phyloP scores from a whole-genome alignment of 768 basidiomycete species.

The Tubosaeta brunneosetosa region DNA sequence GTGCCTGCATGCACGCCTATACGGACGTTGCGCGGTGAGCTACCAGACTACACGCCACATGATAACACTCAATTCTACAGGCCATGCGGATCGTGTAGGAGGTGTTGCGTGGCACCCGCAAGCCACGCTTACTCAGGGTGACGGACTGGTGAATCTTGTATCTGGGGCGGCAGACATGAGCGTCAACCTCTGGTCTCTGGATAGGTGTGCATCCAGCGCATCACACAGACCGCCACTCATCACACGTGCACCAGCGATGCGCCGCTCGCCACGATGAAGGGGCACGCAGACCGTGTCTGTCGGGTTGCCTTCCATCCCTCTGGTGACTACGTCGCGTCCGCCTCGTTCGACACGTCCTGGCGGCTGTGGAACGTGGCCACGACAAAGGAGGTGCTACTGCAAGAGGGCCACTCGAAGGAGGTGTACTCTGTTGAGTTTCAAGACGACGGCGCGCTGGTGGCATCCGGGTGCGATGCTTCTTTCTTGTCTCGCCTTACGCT shows the following conservation, averaged over 20 bases:
- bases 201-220: slow-evolving; percentile 47
- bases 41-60: not conserved
- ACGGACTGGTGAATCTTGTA: slow-evolving; percentile 72
- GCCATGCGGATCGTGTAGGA: slow-evolving; percentile 86
- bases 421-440: slow-evolving; percentile 97
- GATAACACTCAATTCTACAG: slow-evolving; percentile 34
- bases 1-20: slow-evolving; percentile 85
- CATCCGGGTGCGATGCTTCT: slow-evolving; percentile 65
- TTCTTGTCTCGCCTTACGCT: not conserved
- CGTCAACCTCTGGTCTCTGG: slow-evolving; percentile 86
- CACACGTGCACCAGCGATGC: slow-evolving; percentile 53
- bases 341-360: slow-evolving; percentile 98
- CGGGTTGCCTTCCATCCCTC: slow-evolving; percentile 96
- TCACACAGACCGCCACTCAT: slow-evolving; percentile 3
- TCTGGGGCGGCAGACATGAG: slow-evolving; percentile 87
- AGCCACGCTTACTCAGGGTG: slow-evolving; percentile 69
- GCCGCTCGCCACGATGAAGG: slow-evolving; percentile 80
- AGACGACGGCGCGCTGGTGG: slow-evolving; percentile 86
- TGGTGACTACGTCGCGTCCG: slow-evolving; percentile 88
- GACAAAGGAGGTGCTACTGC: slow-evolving; percentile 75
- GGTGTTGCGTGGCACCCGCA: slow-evolving; percentile 98
- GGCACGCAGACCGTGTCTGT: slow-evolving; percentile 88
- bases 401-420: slow-evolving; percentile 97
- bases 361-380: slow-evolving; percentile 90
- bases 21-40: slow-evolving; percentile 65